Conservation (phyloP, 768 basidiomycete genomes). For the Trametes gibbosa region DNA sequence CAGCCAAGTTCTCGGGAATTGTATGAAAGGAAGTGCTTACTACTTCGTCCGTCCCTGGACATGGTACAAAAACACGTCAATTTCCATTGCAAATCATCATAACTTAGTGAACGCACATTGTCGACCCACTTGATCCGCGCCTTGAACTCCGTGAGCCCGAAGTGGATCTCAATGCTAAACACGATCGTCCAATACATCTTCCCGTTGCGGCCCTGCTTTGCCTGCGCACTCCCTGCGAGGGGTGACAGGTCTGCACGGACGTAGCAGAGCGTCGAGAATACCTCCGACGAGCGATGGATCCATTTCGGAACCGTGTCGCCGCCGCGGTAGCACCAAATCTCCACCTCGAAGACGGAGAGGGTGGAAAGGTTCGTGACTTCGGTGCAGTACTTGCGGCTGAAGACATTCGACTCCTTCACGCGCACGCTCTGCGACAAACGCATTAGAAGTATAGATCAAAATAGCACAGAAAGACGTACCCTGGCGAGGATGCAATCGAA, state of each 20-base stretch:
- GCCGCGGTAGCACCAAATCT: conserved; percentile 84
- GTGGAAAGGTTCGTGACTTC: conserved; percentile 75
- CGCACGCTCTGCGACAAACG: conserved; percentile 49
- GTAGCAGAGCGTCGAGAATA: conserved; percentile 74
- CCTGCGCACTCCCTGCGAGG: conserved; percentile 64
- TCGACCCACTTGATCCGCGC: conserved; percentile 83
- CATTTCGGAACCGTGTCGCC: conserved; percentile 68
- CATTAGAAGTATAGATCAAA: not conserved
- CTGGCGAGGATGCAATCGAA: conserved; percentile 78
- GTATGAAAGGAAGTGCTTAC: conserved; percentile 40
- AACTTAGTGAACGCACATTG: conserved; percentile 45
- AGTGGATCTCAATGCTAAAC: conserved; percentile 81
- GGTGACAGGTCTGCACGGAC: conserved; percentile 78
- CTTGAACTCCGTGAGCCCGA: conserved; percentile 78
- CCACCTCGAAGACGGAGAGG: conserved; percentile 78
- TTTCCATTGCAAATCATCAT: not conserved
- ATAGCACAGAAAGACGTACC: conserved; percentile 39
- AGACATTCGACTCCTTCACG: conserved; percentile 80
- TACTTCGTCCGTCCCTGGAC: conserved; percentile 66
- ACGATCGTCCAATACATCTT: conserved; percentile 83
- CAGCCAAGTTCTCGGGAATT: not conserved
- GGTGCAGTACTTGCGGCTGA: conserved; percentile 79
- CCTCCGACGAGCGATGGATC: conserved; percentile 61
- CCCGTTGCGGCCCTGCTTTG: conserved; percentile 61
- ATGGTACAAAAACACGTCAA: not conserved